Evolutionary conservation across 75 land plant genomes (phyloP).

Genomic region (Cunninghamia lanceolata): DNA sequence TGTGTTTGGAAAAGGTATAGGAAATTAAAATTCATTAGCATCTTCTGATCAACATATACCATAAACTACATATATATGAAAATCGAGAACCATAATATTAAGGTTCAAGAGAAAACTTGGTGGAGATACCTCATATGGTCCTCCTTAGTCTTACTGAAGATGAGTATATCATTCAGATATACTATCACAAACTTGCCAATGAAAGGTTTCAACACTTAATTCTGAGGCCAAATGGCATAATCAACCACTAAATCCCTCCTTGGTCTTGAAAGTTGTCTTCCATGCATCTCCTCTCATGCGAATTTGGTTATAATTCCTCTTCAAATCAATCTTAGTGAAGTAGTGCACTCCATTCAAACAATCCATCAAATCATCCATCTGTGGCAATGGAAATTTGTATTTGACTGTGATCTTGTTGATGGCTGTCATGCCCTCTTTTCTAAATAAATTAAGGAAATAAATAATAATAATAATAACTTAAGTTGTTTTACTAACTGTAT

Average conservation of each 20-base stretch:
- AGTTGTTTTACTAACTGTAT: too few relatives aligned
- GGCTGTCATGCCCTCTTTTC: too few relatives aligned
- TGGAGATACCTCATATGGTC: too few relatives aligned
- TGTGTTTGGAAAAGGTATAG: not conserved
- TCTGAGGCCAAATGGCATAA: not conserved
- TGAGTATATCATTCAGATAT: not conserved
- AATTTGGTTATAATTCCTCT: not conserved
- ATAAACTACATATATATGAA: not conserved
- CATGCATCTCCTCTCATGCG: not conserved
- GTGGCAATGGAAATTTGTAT: too few relatives aligned
- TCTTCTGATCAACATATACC: not conserved
- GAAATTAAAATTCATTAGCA: not conserved
- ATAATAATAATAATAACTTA: too few relatives aligned
- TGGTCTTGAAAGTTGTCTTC: not conserved
- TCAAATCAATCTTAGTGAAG: too few relatives aligned
- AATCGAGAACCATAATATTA: not conserved
- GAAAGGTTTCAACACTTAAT: not conserved
- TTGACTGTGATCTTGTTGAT: not conserved
- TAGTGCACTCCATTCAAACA: too few relatives aligned
- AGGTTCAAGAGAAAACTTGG: not conserved
- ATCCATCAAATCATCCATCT: too few relatives aligned
- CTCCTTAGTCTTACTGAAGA: too few relatives aligned
- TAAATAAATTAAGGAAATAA: too few relatives aligned
- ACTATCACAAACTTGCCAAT: not conserved
- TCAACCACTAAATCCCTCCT: not conserved